phyloP scores from a whole-genome alignment of 768 basidiomycete genomes.

The Tricholoma bakamatsutake region DNA sequence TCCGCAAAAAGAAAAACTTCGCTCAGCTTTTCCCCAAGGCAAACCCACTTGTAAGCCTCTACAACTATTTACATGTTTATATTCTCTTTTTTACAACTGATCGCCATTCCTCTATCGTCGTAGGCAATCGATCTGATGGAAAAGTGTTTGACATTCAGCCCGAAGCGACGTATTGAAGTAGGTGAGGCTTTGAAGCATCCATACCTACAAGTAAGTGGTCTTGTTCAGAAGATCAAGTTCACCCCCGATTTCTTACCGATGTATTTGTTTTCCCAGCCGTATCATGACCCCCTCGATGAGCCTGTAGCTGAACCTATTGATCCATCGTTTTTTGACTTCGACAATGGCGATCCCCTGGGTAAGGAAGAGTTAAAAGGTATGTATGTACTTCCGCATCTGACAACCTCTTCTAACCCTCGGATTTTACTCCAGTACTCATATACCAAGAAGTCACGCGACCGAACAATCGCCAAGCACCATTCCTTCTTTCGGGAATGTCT shows the following conservation, averaged over 20 bases:
- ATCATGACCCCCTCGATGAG: slow-evolving; percentile 88
- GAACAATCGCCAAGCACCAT: slow-evolving; percentile 14
- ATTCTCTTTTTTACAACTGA: background rate
- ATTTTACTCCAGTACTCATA: slow-evolving; percentile 33
- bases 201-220: slow-evolving; percentile 65
- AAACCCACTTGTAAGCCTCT: slow-evolving; percentile 47
- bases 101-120: background rate
- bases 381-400: slow-evolving; percentile 7
- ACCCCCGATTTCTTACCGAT: slow-evolving; percentile 2
- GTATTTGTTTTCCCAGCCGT: slow-evolving; percentile 44
- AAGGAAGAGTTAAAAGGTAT: slow-evolving; percentile 70
- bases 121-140: slow-evolving; percentile 76
- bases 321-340: slow-evolving; percentile 80
- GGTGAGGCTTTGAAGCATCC: slow-evolving; percentile 86
- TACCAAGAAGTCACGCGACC: slow-evolving; percentile 45
- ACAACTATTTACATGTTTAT: background rate
- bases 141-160: slow-evolving; percentile 78
- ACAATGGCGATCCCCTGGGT: slow-evolving; percentile 56
- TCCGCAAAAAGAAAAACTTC: slow-evolving; percentile 76
- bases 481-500: slow-evolving; percentile 5
- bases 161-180: slow-evolving; percentile 83
- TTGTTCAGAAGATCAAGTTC: too few species aligned
- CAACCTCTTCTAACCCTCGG: background rate
- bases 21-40: slow-evolving; percentile 67
- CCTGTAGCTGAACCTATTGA: slow-evolving; percentile 73